Evolutionary conservation across 495 filamentous ascomycete species (phyloP).

Genomic region (Endocarpon pusillum): DNA sequence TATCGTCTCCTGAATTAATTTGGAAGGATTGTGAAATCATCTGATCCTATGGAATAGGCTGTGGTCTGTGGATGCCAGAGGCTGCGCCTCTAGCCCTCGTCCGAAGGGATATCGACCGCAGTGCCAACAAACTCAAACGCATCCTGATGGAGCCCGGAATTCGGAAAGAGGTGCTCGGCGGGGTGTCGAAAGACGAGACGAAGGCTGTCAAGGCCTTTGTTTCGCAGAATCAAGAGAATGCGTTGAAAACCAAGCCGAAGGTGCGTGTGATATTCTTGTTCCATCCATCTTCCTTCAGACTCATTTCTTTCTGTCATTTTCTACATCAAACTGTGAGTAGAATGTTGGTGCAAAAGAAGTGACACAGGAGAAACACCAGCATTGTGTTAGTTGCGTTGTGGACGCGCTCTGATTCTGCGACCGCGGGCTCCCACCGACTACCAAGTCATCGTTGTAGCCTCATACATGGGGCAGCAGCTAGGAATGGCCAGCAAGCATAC

Average conservation of each 20-base stretch:
- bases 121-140: slow-evolving; percentile 45
- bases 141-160: slow-evolving; percentile 42
- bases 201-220: slow-evolving; percentile 52
- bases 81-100: slow-evolving; percentile 39
- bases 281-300: neutral
- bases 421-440: too few species aligned
- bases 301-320: neutral
- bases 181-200: slow-evolving; percentile 34
- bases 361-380: too few species aligned
- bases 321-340: too few species aligned
- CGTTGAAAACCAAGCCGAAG: slow-evolving; percentile 74
- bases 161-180: slow-evolving; percentile 44
- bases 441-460: too few species aligned
- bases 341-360: too few species aligned
- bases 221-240: slow-evolving; percentile 45
- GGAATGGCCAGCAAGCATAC: too few species aligned
- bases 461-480: too few species aligned
- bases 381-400: too few species aligned
- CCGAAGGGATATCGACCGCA: slow-evolving; percentile 55
- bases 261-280: slow-evolving; percentile 26
- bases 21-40: slow-evolving; percentile 1
- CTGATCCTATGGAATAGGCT: slow-evolving; percentile 37
- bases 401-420: too few species aligned
- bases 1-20: neutral
- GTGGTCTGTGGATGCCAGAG: slow-evolving; percentile 66